phyloP scores from a whole-genome alignment of 1,139 yeast genomes.

The Candida sanyaensis region DNA sequence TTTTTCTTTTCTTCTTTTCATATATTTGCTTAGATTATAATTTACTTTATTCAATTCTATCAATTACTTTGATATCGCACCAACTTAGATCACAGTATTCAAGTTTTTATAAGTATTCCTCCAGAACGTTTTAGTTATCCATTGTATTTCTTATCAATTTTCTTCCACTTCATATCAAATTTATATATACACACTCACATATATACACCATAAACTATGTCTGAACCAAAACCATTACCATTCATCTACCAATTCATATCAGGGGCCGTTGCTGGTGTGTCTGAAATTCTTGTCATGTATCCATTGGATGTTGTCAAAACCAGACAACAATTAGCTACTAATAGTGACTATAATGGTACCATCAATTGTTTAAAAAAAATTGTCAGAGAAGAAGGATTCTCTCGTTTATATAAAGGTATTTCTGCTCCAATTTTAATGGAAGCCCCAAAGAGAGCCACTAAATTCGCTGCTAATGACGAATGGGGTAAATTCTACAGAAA shows the following conservation, averaged over 20 bases:
- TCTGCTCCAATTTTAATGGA: constrained; percentile 97
- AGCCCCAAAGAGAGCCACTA: constrained; percentile 98
- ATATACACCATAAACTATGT: constrained; percentile 5
- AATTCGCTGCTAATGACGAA: constrained; percentile 97
- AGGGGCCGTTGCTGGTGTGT: constrained; percentile 97
- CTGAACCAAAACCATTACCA: constrained; percentile 49
- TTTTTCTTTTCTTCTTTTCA: not conserved
- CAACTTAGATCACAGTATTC: not conserved
- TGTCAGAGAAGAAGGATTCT: constrained; percentile 79
- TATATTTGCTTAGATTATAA: not conserved
- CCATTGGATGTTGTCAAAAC: constrained; percentile 98
- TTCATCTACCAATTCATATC: constrained; percentile 88
- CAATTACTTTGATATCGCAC: not conserved
- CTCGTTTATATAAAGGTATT: constrained; percentile 88
- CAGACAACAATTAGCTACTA: constrained; percentile 83
- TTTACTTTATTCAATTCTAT: not conserved
- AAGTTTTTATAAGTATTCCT: not conserved
- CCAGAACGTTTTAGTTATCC: too few relatives aligned
- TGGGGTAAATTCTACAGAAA: constrained; percentile 87
- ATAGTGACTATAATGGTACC: constrained; percentile 76
- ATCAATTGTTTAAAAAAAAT: constrained; percentile 82
- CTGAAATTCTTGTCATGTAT: constrained; percentile 96
- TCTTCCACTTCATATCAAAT: not conserved
- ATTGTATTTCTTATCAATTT: too few relatives aligned
- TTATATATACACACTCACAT: not conserved